Evolutionary conservation across 768 basidiomycete genomes (phyloP).

Genomic region (Pulveroboletus ravenelii): DNA sequence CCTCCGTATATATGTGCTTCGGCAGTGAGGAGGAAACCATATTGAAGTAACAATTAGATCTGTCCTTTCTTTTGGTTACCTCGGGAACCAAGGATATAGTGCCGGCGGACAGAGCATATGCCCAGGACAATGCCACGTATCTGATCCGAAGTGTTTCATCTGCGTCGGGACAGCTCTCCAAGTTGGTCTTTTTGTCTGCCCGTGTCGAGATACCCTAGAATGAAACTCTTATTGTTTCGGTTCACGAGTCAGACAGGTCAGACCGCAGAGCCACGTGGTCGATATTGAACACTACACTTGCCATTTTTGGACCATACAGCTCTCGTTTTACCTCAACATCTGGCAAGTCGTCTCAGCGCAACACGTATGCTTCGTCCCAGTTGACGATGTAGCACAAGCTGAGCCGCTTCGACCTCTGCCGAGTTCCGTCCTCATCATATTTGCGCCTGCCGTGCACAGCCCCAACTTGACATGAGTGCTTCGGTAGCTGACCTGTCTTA

Average conservation of each 20-base stretch:
- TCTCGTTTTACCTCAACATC: no score
- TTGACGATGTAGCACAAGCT: no score
- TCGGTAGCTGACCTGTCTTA: no score
- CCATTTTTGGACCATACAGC: slow-evolving; percentile 15
- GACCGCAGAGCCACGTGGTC: slow-evolving; percentile 16
- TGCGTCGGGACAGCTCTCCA: neutral
- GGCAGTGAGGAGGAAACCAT: neutral
- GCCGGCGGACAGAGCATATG: neutral
- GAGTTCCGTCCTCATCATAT: neutral
- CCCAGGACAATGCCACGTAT: neutral
- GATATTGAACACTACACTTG: slow-evolving; percentile 17
- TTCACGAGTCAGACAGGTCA: slow-evolving; percentile 6
- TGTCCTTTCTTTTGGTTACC: neutral
- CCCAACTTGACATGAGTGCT: no score
- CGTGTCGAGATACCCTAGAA: neutral
- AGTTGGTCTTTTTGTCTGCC: slow-evolving; percentile 15
- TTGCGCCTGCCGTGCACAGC: no score
- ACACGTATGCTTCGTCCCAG: neutral
- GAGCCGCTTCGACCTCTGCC: no score
- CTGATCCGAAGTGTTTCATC: neutral
- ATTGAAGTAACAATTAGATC: neutral
- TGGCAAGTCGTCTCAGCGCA: no score
- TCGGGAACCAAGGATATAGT: neutral
- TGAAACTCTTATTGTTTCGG: slow-evolving; percentile 20
- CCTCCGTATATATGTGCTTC: slow-evolving; percentile 12